A percentile compares a stretch with the other conserved stretches of the same genome.
phyloP scores from a whole-genome alignment of 371 early-diverging fungal species.

The Fennellomyces sp. region DNA sequence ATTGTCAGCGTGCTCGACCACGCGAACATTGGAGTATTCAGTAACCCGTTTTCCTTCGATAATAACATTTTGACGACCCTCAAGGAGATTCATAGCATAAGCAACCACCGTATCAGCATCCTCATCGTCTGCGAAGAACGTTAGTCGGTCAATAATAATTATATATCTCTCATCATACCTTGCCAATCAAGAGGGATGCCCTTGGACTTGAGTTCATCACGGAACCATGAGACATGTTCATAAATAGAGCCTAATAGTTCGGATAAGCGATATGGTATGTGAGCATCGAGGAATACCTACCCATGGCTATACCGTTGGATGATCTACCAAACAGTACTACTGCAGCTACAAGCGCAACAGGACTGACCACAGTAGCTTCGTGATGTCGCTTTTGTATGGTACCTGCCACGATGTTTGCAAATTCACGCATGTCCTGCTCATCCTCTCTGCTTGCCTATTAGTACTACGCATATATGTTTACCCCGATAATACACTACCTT shows the following conservation, averaged over 20 bases:
- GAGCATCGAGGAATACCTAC: constrained; percentile 15
- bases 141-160: not conserved
- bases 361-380: constrained; percentile 34
- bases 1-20: constrained; percentile 54
- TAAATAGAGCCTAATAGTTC: constrained; percentile 19
- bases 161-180: constrained; percentile 12
- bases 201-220: constrained; percentile 30
- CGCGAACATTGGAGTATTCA: constrained; percentile 41
- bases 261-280: not conserved
- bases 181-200: constrained; percentile 46
- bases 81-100: constrained; percentile 40
- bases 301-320: constrained; percentile 35
- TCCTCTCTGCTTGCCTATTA: not conserved
- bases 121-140: constrained; percentile 28
- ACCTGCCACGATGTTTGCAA: constrained; percentile 8
- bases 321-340: constrained; percentile 43
- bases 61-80: constrained; percentile 36
- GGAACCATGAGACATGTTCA: constrained; percentile 42
- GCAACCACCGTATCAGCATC: constrained; percentile 41
- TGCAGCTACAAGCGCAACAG: constrained; percentile 48
- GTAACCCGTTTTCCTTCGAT: constrained; percentile 45
- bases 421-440: not conserved
- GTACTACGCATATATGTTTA: not conserved
- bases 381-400: constrained; percentile 45
- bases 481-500: constrained; percentile 2